These are phyloP conservation scores for Zymoseptoria crescenta DNA, from an alignment of 2,329 filamentous ascomycete genomes.

Conservation along the genomic window DNA sequence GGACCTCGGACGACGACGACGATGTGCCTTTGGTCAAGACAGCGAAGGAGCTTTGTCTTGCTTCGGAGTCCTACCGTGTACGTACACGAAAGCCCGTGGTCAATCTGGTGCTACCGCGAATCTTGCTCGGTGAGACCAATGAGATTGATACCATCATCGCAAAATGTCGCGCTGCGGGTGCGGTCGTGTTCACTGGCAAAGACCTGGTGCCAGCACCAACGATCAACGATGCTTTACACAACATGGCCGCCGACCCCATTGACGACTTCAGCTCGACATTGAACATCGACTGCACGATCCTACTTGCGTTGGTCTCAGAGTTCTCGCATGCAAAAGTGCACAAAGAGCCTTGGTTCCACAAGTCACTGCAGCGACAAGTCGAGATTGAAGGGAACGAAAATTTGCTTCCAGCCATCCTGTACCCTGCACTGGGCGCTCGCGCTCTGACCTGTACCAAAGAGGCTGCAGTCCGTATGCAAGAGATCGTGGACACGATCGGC, in stretches of 20 bases:
- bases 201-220: conserved; percentile 15
- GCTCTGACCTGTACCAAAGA: conserved; percentile 58
- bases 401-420: conserved; percentile 53
- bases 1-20: conserved; percentile 44
- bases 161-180: conserved; percentile 47
- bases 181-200: conserved; percentile 27
- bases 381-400: conserved; percentile 55
- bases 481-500: conserved; percentile 57
- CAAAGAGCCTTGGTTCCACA: conserved; percentile 48
- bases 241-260: conserved; percentile 34
- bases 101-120: conserved; percentile 53
- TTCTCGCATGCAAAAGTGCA: conserved; percentile 52
- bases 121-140: conserved; percentile 42
- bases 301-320: conserved; percentile 66
- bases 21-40: conserved; percentile 53
- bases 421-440: conserved; percentile 51
- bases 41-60: conserved; percentile 50
- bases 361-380: conserved; percentile 56
- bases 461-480: conserved; percentile 58
- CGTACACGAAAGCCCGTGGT: conserved; percentile 53
- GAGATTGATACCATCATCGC: conserved; percentile 52
- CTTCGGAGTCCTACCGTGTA: conserved; percentile 49
- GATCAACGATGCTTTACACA: conserved; percentile 21
- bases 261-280: conserved; percentile 35
- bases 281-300: conserved; percentile 61